Base-by-base conservation (phyloP, 192 early-diverging fungal species). In the Entrophospora sp. region DNA sequence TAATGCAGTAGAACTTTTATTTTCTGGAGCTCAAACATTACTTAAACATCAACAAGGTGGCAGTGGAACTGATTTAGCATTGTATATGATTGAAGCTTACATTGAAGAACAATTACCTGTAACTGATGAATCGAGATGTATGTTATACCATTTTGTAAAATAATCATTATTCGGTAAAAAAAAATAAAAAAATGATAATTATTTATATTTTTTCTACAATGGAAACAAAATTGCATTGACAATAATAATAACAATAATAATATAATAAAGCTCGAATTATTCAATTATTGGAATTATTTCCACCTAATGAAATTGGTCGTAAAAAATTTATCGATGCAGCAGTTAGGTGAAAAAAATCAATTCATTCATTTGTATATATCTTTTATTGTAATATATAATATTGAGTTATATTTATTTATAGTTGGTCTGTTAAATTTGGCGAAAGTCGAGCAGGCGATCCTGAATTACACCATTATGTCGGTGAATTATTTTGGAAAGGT, bases 41-140 rank as follows among this genome's bases (percentile, higher is more conserved):
- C 74, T 90, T 61, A 78, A 87, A 63, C 85, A 90, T 73, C 79
- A 88, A 64, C 93, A 98, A 71, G 76, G 77, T 55, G 90, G 88
- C 40, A 87, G 84, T 48, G 95, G 91, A 13, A 75, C 84, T 10
- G 95, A 97, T 75, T 76, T 97, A 37, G 78, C 85, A 16, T 71
- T 86, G 40, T 88, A 91, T 36, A 81, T 97, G 75, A 69, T 96
- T 46, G 89, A 91, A 48, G 83, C 93, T 28, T 95, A 89, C 69
- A 83, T 85, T 5, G 76, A 82, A 25, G 82, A 83, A 36, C 72
- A 79, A 45, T 61, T 91, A 22, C 75, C 81, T 1, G 88, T 97
- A 25, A 81, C 78, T 18, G 86, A 86, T 27, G 85, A 77, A 43
- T 87, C 82, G 34, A 73, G 87, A 67, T 80, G 86, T 88, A 78